phyloP scores from a whole-genome alignment of 164 flowering plant species.

The Liriodendron chinense region DNA sequence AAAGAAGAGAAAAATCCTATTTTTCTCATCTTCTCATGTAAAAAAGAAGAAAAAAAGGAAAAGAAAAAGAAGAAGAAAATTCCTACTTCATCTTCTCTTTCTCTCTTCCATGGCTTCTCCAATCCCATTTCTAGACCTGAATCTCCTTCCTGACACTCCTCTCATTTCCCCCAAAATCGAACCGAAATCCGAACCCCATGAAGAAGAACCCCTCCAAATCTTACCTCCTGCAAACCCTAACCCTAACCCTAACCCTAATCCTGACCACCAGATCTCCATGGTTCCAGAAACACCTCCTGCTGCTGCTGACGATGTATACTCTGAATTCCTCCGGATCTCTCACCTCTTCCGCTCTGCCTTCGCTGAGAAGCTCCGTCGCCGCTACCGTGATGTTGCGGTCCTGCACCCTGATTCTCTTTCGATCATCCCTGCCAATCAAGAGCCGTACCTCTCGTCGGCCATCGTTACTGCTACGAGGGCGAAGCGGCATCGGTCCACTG shows the following conservation, averaged over 20 bases:
- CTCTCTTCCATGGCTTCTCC: slow-evolving; percentile 13
- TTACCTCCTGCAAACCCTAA: slow-evolving; percentile 4
- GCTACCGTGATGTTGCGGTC: slow-evolving; percentile 21
- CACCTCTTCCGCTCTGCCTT: slow-evolving; percentile 58
- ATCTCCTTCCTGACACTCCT: slow-evolving; percentile 27
- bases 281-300: background rate
- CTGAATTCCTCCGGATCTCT: slow-evolving; percentile 54
- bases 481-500: slow-evolving; percentile 35
- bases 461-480: slow-evolving; percentile 8
- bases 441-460: background rate
- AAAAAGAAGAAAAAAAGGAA: background rate
- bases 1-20: too few species aligned
- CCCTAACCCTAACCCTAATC: slow-evolving; percentile 7
- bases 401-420: slow-evolving; percentile 34
- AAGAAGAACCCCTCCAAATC: background rate
- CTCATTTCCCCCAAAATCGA: slow-evolving; percentile 44
- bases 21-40: background rate
- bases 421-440: slow-evolving; percentile 33
- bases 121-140: slow-evolving; percentile 41
- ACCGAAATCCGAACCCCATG: slow-evolving; percentile 35
- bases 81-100: background rate
- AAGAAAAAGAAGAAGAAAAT: background rate
- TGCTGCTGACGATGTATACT: slow-evolving; percentile 27
- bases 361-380: slow-evolving; percentile 21
- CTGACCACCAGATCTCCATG: slow-evolving; percentile 1